These are phyloP conservation scores for Pinus taeda DNA, from an alignment of 75 land plant species.

Conservation along the genomic window DNA sequence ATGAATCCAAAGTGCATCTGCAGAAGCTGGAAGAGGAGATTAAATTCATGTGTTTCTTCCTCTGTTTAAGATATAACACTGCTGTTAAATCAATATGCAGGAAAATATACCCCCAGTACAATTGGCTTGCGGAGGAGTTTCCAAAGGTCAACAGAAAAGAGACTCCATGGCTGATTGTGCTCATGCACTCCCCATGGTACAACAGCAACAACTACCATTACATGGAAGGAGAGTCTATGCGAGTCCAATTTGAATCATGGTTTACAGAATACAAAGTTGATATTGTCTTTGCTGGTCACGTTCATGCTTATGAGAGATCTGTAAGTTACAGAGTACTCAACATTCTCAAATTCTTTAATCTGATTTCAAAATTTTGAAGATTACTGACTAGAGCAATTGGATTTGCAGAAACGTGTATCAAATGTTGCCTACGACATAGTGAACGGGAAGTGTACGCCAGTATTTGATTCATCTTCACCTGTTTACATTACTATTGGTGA, in stretches of 20 bases:
- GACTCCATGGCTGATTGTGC: slow-evolving; percentile 91
- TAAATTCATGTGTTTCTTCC: not conserved
- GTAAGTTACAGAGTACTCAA: slow-evolving; percentile 36
- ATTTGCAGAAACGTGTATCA: slow-evolving; percentile 60
- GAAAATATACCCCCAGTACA: slow-evolving; percentile 71
- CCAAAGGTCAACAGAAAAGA: slow-evolving; percentile 61
- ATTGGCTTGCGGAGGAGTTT: slow-evolving; percentile 65
- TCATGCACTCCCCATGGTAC: slow-evolving; percentile 86
- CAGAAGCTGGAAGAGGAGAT: too few species aligned
- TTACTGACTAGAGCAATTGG: not conserved
- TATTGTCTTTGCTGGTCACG: slow-evolving; percentile 87
- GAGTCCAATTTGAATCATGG: slow-evolving; percentile 68
- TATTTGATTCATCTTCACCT: slow-evolving; percentile 38
- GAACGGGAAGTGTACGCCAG: slow-evolving; percentile 58
- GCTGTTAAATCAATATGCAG: slow-evolving; percentile 23
- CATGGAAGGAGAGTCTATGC: slow-evolving; percentile 91
- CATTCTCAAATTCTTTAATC: not conserved
- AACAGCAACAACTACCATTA: slow-evolving; percentile 77
- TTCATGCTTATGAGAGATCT: slow-evolving; percentile 87
- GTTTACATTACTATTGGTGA: slow-evolving; percentile 83
- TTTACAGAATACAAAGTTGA: slow-evolving; percentile 78
- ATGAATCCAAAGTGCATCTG: too few species aligned
- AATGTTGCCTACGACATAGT: slow-evolving; percentile 63
- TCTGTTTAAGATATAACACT: not conserved
- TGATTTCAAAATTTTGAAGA: not conserved